Evolutionary conservation across 2,329 filamentous ascomycete genomes (phyloP).

Genomic region (Eutypella sp.): DNA sequence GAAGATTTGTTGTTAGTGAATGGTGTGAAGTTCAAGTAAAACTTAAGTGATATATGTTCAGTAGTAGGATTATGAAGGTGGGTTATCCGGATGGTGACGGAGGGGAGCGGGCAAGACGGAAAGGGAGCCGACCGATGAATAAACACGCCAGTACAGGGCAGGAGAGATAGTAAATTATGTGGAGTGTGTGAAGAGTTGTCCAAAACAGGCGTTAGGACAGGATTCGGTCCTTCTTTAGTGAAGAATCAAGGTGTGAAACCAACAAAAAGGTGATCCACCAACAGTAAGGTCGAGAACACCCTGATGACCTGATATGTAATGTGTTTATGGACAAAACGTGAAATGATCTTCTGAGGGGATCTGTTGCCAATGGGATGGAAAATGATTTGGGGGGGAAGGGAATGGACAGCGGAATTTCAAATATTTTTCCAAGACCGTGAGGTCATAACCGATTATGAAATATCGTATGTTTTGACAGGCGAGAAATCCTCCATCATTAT

Average conservation of each 20-base stretch:
- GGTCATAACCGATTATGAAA: background rate
- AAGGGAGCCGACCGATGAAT: too few relatives aligned
- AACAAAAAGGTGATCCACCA: background rate
- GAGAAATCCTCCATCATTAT: background rate
- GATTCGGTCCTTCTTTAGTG: background rate
- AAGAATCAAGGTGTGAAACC: background rate
- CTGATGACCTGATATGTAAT: background rate
- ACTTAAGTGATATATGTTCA: background rate
- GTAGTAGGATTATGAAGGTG: too few relatives aligned
- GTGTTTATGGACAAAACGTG: too few relatives aligned
- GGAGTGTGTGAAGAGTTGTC: background rate
- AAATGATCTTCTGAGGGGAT: background rate
- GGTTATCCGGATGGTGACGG: background rate
- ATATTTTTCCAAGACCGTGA: background rate
- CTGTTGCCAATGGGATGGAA: background rate
- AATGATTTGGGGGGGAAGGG: background rate
- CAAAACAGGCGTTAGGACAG: background rate
- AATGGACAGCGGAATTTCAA: background rate
- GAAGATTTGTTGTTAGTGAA: background rate
- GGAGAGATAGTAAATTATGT: background rate
- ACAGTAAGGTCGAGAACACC: background rate
- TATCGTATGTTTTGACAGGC: background rate
- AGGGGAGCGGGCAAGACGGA: background rate
- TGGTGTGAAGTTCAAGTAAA: background rate
- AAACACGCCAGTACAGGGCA: background rate